Conservation (phyloP, 176 grass and related monocot genomes). For the Ensete glaucum region DNA sequence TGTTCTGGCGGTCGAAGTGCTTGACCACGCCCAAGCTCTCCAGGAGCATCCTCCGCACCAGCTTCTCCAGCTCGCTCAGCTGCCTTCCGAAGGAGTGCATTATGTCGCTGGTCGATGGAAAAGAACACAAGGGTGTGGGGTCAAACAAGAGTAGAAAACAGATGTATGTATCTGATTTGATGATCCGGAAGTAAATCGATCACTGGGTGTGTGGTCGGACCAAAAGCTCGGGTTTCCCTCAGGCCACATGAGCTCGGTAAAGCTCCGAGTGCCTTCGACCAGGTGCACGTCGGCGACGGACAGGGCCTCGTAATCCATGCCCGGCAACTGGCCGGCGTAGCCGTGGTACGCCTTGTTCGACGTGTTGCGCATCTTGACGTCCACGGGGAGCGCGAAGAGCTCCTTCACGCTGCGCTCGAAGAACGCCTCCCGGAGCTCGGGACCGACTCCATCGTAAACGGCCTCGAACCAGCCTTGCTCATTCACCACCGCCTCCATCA, state of each 20-base stretch:
- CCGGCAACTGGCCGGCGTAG: slow-evolving; percentile 32
- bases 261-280: slow-evolving; percentile 13
- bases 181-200: too few species aligned
- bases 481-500: too few species aligned
- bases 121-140: not conserved
- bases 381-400: slow-evolving; percentile 46
- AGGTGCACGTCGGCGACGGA: slow-evolving; percentile 27
- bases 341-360: slow-evolving; percentile 43
- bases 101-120: slow-evolving; percentile 18
- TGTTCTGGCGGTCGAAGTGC: slow-evolving; percentile 22
- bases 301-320: slow-evolving; percentile 45
- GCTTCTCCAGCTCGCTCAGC: slow-evolving; percentile 26
- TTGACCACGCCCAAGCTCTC: slow-evolving; percentile 43
- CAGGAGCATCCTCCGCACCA: slow-evolving; percentile 54
- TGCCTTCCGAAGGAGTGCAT: slow-evolving; percentile 9
- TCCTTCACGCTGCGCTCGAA: slow-evolving; percentile 35
- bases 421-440: slow-evolving; percentile 23
- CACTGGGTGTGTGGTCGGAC: not conserved
- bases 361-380: slow-evolving; percentile 43
- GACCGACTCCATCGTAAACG: slow-evolving; percentile 28
- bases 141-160: not conserved
- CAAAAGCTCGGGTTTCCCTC: slow-evolving; percentile 36
- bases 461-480: slow-evolving; percentile 45
- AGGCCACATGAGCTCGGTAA: slow-evolving; percentile 48
- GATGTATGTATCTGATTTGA: not conserved